Percentiles rank a stretch among this genome's conserved stretches.
Evolutionary conservation across 768 basidiomycete species (phyloP).

Genomic region (Mycena polygramma): DNA sequence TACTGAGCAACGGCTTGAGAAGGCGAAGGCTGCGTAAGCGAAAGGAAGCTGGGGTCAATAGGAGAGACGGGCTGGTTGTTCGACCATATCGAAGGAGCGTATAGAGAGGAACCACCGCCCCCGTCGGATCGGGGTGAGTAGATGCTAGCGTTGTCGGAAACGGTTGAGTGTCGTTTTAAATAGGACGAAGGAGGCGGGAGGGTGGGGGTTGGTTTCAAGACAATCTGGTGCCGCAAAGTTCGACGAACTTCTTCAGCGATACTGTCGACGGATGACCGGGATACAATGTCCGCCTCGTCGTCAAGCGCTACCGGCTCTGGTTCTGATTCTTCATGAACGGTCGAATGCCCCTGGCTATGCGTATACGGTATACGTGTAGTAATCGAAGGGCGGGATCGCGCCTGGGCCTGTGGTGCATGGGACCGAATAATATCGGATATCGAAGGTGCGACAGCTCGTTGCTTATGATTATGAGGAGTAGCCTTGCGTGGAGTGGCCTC

Average conservation of each 20-base stretch:
- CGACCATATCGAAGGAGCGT: constrained; percentile 65
- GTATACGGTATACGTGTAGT: constrained; percentile 60
- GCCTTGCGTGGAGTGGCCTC: constrained; percentile 34
- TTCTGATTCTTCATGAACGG: constrained; percentile 68
- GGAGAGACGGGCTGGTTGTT: constrained; percentile 62
- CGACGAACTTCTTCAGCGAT: constrained; percentile 85
- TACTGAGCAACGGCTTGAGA: constrained; percentile 88
- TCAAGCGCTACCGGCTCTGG: constrained; percentile 61
- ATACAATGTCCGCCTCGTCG: constrained; percentile 75
- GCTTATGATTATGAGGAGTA: constrained; percentile 49
- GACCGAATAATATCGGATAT: constrained; percentile 91
- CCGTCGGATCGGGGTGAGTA: constrained; percentile 70
- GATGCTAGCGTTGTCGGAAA: constrained; percentile 70
- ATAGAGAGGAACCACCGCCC: constrained; percentile 61
- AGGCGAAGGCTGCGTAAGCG: constrained; percentile 58
- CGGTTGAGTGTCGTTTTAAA: constrained; percentile 62
- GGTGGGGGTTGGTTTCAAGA: constrained; percentile 51
- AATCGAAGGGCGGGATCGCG: constrained; percentile 61
- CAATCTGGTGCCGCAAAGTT: constrained; percentile 73
- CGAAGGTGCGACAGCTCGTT: constrained; percentile 75
- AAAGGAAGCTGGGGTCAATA: constrained; percentile 56
- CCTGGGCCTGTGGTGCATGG: constrained; percentile 75
- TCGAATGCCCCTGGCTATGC: constrained; percentile 61
- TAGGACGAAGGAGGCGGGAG: constrained; percentile 55
- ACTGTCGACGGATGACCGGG: constrained; percentile 90